Evolutionary conservation across 225 moss, liverwort and hornwort genomes (phyloP).

Genomic region (Physcomitrellopsis africana): DNA sequence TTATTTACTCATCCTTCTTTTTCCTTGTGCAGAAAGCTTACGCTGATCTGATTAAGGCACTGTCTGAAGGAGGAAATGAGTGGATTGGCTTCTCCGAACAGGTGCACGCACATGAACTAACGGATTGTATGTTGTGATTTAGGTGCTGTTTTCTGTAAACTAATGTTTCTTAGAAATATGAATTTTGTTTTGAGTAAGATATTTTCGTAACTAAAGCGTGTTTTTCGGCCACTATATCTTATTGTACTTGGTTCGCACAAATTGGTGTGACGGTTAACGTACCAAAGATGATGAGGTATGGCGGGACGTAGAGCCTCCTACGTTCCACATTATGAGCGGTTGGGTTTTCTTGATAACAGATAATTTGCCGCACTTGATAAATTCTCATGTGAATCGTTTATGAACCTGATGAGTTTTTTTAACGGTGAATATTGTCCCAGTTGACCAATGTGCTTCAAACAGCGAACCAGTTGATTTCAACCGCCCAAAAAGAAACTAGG

Average conservation of each 20-base stretch:
- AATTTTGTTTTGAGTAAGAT: constrained; percentile 6
- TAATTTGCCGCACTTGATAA: constrained; percentile 1
- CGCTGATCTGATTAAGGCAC: constrained; percentile 40
- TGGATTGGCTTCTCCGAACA: constrained; percentile 59
- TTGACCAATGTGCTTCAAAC: constrained; percentile 48
- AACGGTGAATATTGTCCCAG: constrained; percentile 35
- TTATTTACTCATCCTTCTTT: background rate
- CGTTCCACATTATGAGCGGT: background rate
- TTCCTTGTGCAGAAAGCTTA: constrained; percentile 44
- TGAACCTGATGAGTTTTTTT: background rate
- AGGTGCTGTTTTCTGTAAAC: background rate
- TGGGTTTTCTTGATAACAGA: constrained; percentile 1
- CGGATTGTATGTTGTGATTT: background rate
- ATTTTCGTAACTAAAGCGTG: background rate
- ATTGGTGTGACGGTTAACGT: constrained; percentile 16
- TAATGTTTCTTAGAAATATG: background rate
- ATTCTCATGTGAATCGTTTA: background rate
- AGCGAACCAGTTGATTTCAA: constrained; percentile 52
- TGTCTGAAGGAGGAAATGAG: constrained; percentile 38
- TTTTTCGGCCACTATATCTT: constrained; percentile 17
- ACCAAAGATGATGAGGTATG: constrained; percentile 6
- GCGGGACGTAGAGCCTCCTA: background rate
- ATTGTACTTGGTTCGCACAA: constrained; percentile 12
- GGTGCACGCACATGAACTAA: constrained; percentile 27
- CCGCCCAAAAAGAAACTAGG: constrained; percentile 44